phyloP scores from a whole-genome alignment of 306 rosid genomes.

The Malus sylvestris region DNA sequence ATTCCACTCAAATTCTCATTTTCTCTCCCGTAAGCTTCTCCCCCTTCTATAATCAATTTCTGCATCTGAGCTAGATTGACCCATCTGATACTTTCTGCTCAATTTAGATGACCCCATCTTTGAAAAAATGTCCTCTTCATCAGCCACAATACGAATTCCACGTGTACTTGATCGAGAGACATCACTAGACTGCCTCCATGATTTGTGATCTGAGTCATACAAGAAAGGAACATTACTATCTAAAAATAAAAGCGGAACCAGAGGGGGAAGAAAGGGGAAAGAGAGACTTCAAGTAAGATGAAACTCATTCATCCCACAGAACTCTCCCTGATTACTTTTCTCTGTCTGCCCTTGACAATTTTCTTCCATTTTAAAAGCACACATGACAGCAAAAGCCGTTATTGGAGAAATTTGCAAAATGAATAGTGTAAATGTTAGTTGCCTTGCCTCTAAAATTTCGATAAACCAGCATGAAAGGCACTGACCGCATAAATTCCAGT shows the following conservation, averaged over 20 bases:
- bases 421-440: not conserved
- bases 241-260: not conserved
- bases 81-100: conserved; percentile 59
- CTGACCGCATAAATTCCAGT: not conserved
- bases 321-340: not conserved
- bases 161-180: conserved; percentile 56
- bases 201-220: conserved; percentile 48
- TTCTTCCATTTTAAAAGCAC: not conserved
- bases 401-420: not conserved
- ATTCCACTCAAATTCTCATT: conserved; percentile 58
- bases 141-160: conserved; percentile 26
- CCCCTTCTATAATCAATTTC: conserved; percentile 95
- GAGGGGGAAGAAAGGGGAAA: not conserved
- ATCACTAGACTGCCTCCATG: conserved; percentile 40
- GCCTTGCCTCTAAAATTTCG: not conserved
- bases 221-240: conserved; percentile 24
- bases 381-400: not conserved
- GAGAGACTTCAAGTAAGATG: not conserved
- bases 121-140: conserved; percentile 65
- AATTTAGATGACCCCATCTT: conserved; percentile 55
- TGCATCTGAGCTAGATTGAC: conserved; percentile 88
- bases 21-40: conserved; percentile 71
- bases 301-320: not conserved
- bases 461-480: not conserved
- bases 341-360: not conserved